phyloP scores from a whole-genome alignment of 805 yeast genomes.

The Ogataea corticis region DNA sequence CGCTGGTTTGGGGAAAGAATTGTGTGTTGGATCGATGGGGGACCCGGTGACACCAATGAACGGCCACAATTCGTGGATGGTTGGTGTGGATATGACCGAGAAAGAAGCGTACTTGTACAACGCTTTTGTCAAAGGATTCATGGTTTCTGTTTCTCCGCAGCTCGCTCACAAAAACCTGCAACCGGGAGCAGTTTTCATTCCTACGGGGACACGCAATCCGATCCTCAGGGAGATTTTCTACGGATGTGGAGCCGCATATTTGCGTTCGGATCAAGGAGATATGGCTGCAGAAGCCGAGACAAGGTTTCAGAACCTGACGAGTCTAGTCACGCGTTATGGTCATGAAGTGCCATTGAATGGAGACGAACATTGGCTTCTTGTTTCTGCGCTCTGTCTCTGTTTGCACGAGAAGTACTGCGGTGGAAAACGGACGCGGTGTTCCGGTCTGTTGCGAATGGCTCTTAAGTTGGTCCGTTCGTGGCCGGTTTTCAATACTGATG shows the following conservation, averaged over 20 bases:
- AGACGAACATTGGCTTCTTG: conserved; percentile 40
- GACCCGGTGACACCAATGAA: conserved; percentile 11
- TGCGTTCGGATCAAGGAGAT: conserved; percentile 35
- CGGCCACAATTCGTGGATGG: conserved; percentile 17
- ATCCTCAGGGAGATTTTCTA: conserved; percentile 33
- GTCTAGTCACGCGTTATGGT: conserved; percentile 19
- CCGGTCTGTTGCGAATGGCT: conserved; percentile 35
- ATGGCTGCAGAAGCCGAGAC: conserved; percentile 24
- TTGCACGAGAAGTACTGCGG: conserved; percentile 37
- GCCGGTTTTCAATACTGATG: conserved; percentile 11
- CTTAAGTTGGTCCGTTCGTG: conserved; percentile 36
- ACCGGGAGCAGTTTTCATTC: conserved; percentile 42
- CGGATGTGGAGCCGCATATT: conserved; percentile 41
- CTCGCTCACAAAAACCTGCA: conserved; percentile 41
- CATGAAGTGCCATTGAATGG: background rate
- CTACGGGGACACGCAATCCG: conserved; percentile 31
- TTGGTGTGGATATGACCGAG: conserved; percentile 17
- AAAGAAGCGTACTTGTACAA: conserved; percentile 29
- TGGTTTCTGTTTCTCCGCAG: conserved; percentile 43
- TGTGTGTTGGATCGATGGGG: conserved; percentile 4
- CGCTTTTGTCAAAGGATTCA: conserved; percentile 42
- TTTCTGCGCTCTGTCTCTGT: conserved; percentile 41
- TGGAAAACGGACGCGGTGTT: conserved; percentile 29
- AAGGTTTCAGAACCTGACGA: conserved; percentile 23
- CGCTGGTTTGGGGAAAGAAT: conserved; percentile 11